Conservation (phyloP, 208 protist species). For the Leishmania turanica region DNA sequence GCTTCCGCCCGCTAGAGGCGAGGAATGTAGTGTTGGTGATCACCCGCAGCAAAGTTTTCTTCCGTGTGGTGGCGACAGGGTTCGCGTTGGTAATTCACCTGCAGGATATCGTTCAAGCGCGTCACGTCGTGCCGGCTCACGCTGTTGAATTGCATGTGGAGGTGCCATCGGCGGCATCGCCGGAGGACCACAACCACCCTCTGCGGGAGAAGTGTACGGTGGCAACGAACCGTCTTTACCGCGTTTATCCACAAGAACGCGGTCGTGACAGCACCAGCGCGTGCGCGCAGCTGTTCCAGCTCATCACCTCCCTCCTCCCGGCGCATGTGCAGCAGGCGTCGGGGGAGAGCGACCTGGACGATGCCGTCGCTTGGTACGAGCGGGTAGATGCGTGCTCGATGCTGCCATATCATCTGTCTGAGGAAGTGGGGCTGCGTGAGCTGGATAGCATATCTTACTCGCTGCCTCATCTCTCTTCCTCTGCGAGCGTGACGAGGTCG, state of each 20-base stretch:
- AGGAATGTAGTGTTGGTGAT: conserved; percentile 44
- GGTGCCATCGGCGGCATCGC: background rate
- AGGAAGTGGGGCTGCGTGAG: conserved; percentile 11
- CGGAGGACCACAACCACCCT: background rate
- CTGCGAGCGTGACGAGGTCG: background rate
- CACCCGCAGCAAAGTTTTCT: conserved; percentile 37
- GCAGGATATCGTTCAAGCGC: conserved; percentile 29
- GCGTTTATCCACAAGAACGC: conserved; percentile 4
- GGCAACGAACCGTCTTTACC: conserved; percentile 17
- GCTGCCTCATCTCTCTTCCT: background rate
- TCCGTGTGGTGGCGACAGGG: conserved; percentile 47
- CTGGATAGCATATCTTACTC: background rate
- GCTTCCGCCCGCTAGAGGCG: conserved; percentile 48
- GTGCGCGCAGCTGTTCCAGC: background rate
- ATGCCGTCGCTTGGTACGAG: conserved; percentile 8
- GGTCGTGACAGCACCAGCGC: background rate
- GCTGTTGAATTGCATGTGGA: conserved; percentile 40
- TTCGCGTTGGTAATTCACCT: conserved; percentile 56
- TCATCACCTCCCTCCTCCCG: conserved; percentile 1
- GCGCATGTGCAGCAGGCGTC: background rate
- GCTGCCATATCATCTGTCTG: conserved; percentile 4
- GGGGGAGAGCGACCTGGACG: conserved; percentile 12
- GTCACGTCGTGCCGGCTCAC: conserved; percentile 12
- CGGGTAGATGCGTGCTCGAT: conserved; percentile 1
- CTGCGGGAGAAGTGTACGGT: background rate